Evolutionary conservation across 2,329 filamentous ascomycete species (phyloP).

Genomic region (Elsinoe australis): DNA sequence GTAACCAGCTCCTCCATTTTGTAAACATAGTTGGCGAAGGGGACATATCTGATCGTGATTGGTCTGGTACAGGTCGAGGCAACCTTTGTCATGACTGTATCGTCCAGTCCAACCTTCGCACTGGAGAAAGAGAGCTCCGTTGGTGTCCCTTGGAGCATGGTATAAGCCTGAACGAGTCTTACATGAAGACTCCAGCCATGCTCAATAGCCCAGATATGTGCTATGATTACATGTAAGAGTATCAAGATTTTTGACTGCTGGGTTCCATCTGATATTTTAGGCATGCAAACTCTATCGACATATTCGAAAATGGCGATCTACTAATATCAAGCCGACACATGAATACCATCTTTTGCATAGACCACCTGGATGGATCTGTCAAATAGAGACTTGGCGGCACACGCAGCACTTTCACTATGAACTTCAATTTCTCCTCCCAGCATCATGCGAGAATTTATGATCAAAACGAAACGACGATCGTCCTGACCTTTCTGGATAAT

Average conservation of each 20-base stretch:
- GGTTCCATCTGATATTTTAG: no score
- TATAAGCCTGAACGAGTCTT: conserved; percentile 33
- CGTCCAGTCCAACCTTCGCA: conserved; percentile 30
- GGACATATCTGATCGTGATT: conserved; percentile 25
- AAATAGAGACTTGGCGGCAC: neutral
- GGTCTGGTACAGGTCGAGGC: no score
- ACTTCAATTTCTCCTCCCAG: neutral
- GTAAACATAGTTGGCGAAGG: conserved; percentile 23
- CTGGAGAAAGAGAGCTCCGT: conserved; percentile 28
- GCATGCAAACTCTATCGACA: neutral
- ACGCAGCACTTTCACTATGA: neutral
- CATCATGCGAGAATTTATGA: neutral
- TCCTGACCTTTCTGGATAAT: neutral
- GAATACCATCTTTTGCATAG: neutral
- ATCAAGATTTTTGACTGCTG: no score
- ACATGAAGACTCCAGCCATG: no score
- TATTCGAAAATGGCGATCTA: neutral
- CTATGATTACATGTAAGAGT: neutral
- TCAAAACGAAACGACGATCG: neutral
- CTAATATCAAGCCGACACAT: neutral
- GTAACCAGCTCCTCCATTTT: conserved; percentile 19
- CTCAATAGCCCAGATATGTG: no score
- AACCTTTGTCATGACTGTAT: conserved; percentile 32
- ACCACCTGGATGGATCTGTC: neutral
- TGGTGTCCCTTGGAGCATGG: conserved; percentile 28